Base-by-base conservation (phyloP, 768 basidiomycete genomes). In the Russula foetens region DNA sequence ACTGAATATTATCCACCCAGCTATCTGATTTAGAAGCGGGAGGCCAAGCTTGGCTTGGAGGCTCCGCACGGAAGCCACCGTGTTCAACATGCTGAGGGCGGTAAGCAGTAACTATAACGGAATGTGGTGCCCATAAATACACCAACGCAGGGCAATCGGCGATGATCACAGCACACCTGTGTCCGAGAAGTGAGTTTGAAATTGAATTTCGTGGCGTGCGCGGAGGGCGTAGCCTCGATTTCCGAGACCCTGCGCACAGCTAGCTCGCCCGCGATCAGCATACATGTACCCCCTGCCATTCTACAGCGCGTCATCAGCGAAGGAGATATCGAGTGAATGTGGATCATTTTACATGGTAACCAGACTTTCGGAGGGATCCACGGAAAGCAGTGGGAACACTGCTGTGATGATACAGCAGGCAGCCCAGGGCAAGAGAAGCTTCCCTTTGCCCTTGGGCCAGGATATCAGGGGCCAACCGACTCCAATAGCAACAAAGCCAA, bases 1-100 rank as follows among this genome's bases (percentile, higher is more conserved):
- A 90, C 88, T 71, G 11, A 93, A 76, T 6, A 84, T 69, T 1
- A 73, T 65, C 91, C 90, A 93, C 29, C 87, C 87, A 2, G 72
- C 63, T 6, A 78, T 64, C 64, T 90, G 88, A 62, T 84, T 85
- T 8, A 75, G 5, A 0, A 75, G 58, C 0, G 90, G 86, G 8
- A 92, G 72, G 1, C 90, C 90, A 17, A 67, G 70, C 67, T 86
- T 92, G 7, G 79, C 79, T 68, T 83, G 84, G 19, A 92, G 74
- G 67, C 77, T 84, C 14, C 58, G 63, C 6, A 84, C 79, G 3
- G 89, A 90, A 58, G 76, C 77, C 2, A 74, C 69, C 0, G 87
- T 88, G 38, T 88, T 74, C 7, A 70, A 31, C 74, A 86, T 82
- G 17, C 75, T 76, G 3, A 75, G 46, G 0, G 72, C 56, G 33